Base-by-base conservation (phyloP, 2,329 filamentous ascomycete genomes). In the Alternaria longipes region DNA sequence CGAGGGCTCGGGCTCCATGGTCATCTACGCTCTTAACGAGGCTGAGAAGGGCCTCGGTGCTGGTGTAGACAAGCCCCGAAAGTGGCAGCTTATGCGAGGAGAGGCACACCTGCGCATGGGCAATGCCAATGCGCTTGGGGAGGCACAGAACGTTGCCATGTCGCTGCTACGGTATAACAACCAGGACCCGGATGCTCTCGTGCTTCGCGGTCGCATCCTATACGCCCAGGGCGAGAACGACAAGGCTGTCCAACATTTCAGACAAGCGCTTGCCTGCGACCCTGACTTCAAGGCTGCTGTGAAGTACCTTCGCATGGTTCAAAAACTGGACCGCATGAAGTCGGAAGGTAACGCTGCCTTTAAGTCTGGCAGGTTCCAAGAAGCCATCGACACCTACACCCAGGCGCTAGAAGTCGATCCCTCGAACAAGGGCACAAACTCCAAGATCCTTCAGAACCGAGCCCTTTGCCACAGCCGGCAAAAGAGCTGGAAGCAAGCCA, bases 161-260 rank as follows among this genome's bases (percentile, higher is more conserved):
- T 87, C 87, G 3, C 81, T 99, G 70, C 84, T 99, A 64, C 89
- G 95, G 54, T 85, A 87, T 75, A 98, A 98, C 82, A 93, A 85
- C 78, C 91, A 94, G 76, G 95, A 99, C 74, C 94, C 95, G 2
- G 95, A 99, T 81, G 95, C 94, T 1, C 83, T 99, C 65, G 92
- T 97, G 6, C 87, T 99, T 53, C 89, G 94, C 49, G 95, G 94
- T 24, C 89, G 93, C 65, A 91, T 93, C 16, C 85, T 97, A 51
- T 98, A 98, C 73, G 90, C 89, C 4, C 92, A 95, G 77, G 95
- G 95, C 30, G 95, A 99, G 70, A 97, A 97, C 74, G 92, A 96
- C 3, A 97, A 97, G 84, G 94, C 95, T 2, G 86, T 97, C 44
- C 91, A 94, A 76, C 92, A 96, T 78, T 95, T 98, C 83, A 89